Evolutionary conservation across 495 filamentous ascomycete genomes (phyloP), one percentile per base, ranked within the genome.

Genomic region (Neurospora sp.): DNA sequence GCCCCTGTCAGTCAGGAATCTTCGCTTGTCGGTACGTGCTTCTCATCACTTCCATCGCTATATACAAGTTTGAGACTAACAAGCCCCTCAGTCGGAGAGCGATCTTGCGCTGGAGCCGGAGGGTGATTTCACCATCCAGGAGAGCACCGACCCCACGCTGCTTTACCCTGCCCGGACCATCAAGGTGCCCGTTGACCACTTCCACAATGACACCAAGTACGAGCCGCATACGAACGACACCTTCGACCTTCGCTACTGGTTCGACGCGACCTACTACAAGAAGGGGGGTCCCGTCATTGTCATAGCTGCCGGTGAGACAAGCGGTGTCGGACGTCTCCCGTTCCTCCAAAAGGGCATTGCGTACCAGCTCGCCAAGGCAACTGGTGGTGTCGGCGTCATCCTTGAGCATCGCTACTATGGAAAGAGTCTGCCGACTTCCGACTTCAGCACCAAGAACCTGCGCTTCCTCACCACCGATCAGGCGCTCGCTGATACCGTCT

Each of bases 321-420:
- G 77, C 68, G 91, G 82, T 18, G 76, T 71, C 8, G 85, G 79
- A 53, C 87, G 91, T 1, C 80, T 93, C 20, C 87, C 86, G 0
- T 92, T 85, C 76, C 81, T 93, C 11, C 88, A 92, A 75, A 91
- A 93, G 76, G 92, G 92, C 48, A 88, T 94, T 68, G 82, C 90
- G 5, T 82, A 86, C 41, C 82, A 90, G 71, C 83, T 94, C 37
- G 86, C 88, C 9, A 76, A 88, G 72, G 87, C 87, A 5, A 92
- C 91, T 0, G 77, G 86, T 71, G 92, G 92, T 0, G 79, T 94
- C n/a, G 90, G 88, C 2, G 91, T 94, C 38, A 87, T 94, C 71
- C 83, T 93, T 18, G 92, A 94, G 80, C 92, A 93, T 75, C 86
- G 91, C 35, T 93, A 92, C 82, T 93, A 92, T 72, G 91, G 91